Evolutionary conservation across 2,329 filamentous ascomycete species (phyloP), one percentile per base, ranked within the genome.

Genomic region (Talaromyces sp.): DNA sequence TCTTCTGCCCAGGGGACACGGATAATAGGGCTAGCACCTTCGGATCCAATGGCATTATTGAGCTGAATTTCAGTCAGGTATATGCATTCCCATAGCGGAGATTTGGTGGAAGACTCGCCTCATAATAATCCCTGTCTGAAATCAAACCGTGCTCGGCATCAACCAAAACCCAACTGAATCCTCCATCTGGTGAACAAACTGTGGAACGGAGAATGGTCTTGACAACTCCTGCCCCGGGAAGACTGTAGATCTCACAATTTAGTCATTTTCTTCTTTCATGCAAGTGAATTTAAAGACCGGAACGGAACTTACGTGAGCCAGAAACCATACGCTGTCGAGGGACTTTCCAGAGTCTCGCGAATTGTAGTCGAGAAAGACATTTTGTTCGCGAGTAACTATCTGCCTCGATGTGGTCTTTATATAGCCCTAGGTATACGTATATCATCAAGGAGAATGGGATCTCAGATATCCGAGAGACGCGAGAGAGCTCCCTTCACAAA

Each of bases 11-110:
- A 45, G 39, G 37, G 76, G 41, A 85, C 79, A 53, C 73, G 69
- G 19, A 79, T 75, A 55, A 79, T 72, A 1, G 75, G 75, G 60
- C 75, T 77, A 37, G 75, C 73, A 21, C 75, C 73, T 46, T 68
- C 70, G 17, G 69, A 67, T 9, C 75, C 72, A 61, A 78, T 73
- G 8, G 76, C 76, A 40, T 77, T 78, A 10, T 83, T 79, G 51
- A 78, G 76, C 66, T 82, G 79, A 63, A 82, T 51, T 13, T 39
- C 80, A 80, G 83, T 84, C 25, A 51, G 31, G 19, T 51, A 6
- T 22, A 21, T 35, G 17, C 10, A n/a, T 5, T 11, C 11, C 17
- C 5, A 17, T 9, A 9, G 33, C 8, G 31, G 33, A 36, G 17
- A 36, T 4, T 17, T 36, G 19, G 35, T 36, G 19, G 35, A 6